These are phyloP conservation scores for Niebla homalea DNA, from an alignment of 495 filamentous ascomycete species.

Conservation along the genomic window DNA sequence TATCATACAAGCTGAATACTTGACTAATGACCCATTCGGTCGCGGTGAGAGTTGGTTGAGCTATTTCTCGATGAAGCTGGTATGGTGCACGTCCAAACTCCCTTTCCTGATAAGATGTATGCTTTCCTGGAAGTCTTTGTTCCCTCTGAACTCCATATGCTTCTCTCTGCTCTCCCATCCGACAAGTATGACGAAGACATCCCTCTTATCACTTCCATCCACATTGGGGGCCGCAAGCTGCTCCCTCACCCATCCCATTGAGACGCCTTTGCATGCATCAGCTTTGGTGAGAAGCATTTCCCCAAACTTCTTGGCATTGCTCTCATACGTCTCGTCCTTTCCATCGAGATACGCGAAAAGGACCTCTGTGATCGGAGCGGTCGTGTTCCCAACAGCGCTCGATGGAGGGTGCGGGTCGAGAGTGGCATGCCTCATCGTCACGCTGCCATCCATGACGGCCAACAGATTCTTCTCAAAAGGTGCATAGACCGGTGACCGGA, in stretches of 20 bases:
- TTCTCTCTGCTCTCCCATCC: constrained; percentile 44
- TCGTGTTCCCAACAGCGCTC: constrained; percentile 20
- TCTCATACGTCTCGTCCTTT: constrained; percentile 13
- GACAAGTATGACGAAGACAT: constrained; percentile 28
- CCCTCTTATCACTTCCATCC: constrained; percentile 29
- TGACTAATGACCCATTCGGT: too few relatives aligned
- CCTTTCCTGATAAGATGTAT: constrained; percentile 28
- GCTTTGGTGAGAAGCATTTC: constrained; percentile 20
- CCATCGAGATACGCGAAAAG: constrained; percentile 7
- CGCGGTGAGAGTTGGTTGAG: too few relatives aligned
- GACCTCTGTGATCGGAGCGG: constrained; percentile 22
- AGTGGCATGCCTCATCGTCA: constrained; percentile 8
- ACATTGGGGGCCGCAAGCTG: constrained; percentile 33
- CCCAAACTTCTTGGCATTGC: constrained; percentile 24
- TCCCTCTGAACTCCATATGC: constrained; percentile 34
- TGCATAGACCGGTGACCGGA: constrained; percentile 6
- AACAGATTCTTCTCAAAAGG: constrained; percentile 13
- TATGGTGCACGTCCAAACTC: constrained; percentile 15
- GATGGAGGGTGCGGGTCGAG: constrained; percentile 19
- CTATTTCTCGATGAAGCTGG: constrained; percentile 10
- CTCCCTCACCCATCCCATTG: constrained; percentile 22
- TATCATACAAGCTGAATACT: too few relatives aligned
- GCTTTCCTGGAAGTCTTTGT: constrained; percentile 29
- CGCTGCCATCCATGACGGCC: constrained; percentile 7
- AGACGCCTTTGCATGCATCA: constrained; percentile 14